Base-by-base conservation (phyloP, 2,329 filamentous ascomycete genomes). In the Biscogniauxia mediterranea region DNA sequence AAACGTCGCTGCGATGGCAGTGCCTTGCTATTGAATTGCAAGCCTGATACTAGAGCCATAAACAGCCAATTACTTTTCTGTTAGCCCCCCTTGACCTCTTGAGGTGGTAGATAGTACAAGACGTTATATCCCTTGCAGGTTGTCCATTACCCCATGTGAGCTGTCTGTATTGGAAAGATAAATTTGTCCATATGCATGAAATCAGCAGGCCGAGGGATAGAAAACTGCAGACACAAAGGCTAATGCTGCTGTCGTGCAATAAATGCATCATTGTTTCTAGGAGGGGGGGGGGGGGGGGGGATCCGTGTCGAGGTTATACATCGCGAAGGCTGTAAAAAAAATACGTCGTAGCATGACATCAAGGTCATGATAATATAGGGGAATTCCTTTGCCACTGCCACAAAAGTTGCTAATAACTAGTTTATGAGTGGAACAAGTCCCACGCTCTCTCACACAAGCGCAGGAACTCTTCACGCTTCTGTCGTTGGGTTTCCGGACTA, bases 391-490 rank as follows among this genome's bases (percentile, higher is more conserved):
- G 62, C 65, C 65, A 65, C 63, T 63, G 54, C 56, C 52, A 61
- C 57, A 32, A 56, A 60, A 19, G 46, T 19, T 21, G 50, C 6
- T 25, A 58, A 53, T 50, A 5, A 25, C 51, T 17, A 11, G 25
- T 58, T 85, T 79, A 97, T 64, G 93, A 97, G 80, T 98, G 95
- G 77, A 98, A 97, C 26, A 99, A 78, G 79, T 99, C 95, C 95
- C 95, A 99, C 8, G 95, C 95, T 71, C 92, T 84, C 68, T 92
- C 88, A 74, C 94, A 97, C 55, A 98, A 80, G 59, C 85, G 82
- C 66, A 99, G 80, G 73, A 99, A 99, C 75, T 97, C 92, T 52
- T 97, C 93, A 74, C 93, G 93, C 86, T 98, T 98, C 72, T 85
- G 89, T 69, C 86, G 84, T 74, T 92, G 89, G 5, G 88, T 92